Evolutionary conservation across 306 rosid species (phyloP), one percentile per base, ranked within the genome.

Genomic region (Sicyos edulis): DNA sequence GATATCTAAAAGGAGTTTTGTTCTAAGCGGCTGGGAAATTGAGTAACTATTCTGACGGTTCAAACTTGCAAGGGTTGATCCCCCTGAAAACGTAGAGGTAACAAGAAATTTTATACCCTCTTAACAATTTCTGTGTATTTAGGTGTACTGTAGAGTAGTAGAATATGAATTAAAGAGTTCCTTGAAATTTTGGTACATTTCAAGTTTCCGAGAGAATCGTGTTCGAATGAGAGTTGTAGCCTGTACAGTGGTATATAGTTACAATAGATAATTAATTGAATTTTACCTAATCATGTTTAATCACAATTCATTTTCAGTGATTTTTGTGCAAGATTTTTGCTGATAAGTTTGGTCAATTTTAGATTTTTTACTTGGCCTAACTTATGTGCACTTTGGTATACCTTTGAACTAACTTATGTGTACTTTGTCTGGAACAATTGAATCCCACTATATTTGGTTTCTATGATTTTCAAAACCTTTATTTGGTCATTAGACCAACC

Each of bases 121-220:
- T 9, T 42, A 12, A 32, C 5, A 32, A 32, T 4, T 4, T 12
- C 60, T 71, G 37, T 72, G 2, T 22, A 56, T 51, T 52, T 70
- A 51, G 61, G 29, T 20, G 72, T 47, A 21, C 44, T 8, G 42
- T 24, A 22, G 40, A 68, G 42, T 47, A 22, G 29, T 26, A 26
- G 29, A 3, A 26, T 26, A 26, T 26, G 29, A 26, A 32, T 32
- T 32, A 68, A 22, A 20, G 16, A 54, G 75, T 51, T 50, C 9
- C 59, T 69, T 69, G 73, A 69, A 69, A 49, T 69, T 69, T 69
- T 55, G n/a, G 14, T 2, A 51, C 10, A 69, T 69, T 69, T 69
- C 73, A 69, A 69, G 58, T 21, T 42, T 8, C 16, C 24, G 59
- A 69, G 59, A 26, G 59, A 50, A 21, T 21, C 8, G 10, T 45